Base-by-base conservation (phyloP, 2,329 filamentous ascomycete species). In the Penicillium sclerotigenum region DNA sequence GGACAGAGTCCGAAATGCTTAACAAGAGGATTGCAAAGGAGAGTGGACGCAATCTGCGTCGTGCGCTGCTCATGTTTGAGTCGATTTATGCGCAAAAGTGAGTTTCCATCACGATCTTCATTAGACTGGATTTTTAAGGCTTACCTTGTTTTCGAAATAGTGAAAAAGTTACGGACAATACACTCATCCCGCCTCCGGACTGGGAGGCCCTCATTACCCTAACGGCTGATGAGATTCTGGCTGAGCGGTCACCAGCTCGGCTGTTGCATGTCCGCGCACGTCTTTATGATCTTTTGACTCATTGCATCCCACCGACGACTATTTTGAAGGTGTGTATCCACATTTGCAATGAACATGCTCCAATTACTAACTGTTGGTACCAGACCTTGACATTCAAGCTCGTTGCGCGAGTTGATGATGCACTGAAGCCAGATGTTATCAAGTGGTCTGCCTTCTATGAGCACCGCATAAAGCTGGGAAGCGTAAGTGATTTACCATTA, bases 401-500 rank as follows among this genome's bases (percentile, higher is more conserved):
- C 22, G 87, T 97, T 65, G 83, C 86, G 0, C 85, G 90, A 69
- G 89, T 96, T 52, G 93, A 97, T 66, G 92, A 97, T 71, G 87
- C 83, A 24, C 78, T 99, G 48, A 97, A 97, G 74, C 85, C 88
- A 2, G 93, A 99, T 55, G 88, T 99, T 5, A 89, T 99, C 63
- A 90, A 88, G 70, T 99, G 94, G 94, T 90, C 91, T 5, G 92
- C 94, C 0, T 97, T 97, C 69, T 99, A 96, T 73, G 95, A 99
- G 75, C 94, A 99, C 74, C 84, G 94, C 59, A 90, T 97, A 75
- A 90, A 90, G 72, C 88, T 88, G 65, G 94, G 94, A 49, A 91
- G 78, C 60, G 79, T 81, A 74, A 66, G 79, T 73, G 6, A 16
- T 33, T 8, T 22, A 16, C 24, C 5, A 8, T 5, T 1, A 14